Conservation (phyloP, 192 early-diverging fungal genomes). For the Backusella psychrophila region DNA sequence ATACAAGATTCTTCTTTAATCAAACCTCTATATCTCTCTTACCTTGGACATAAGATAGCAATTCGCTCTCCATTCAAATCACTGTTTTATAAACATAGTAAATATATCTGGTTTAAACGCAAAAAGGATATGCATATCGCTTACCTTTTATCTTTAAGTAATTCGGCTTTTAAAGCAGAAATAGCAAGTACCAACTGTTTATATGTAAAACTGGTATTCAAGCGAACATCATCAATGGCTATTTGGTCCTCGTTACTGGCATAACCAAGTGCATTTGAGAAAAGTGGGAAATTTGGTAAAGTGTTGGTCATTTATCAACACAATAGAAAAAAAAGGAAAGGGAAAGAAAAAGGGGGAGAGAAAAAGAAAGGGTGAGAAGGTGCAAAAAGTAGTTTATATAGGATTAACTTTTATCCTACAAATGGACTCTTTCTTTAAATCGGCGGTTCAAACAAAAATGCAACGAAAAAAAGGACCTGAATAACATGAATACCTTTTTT, state of each 20-base stretch:
- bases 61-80: constrained; percentile 32
- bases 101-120: neutral
- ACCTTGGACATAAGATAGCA: constrained; percentile 44
- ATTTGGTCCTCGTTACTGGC: constrained; percentile 17
- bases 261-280: constrained; percentile 28
- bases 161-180: constrained; percentile 15
- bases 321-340: constrained; percentile 6
- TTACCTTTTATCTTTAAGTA: constrained; percentile 29
- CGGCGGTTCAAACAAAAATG: neutral
- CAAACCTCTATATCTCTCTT: neutral
- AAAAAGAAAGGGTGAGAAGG: neutral
- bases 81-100: constrained; percentile 3
- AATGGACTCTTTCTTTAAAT: neutral
- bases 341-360: neutral
- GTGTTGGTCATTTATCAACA: neutral
- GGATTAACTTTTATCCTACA: neutral
- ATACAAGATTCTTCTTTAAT: constrained; percentile 22
- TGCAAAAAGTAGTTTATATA: neutral
- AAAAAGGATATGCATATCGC: neutral
- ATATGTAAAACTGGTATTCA: constrained; percentile 24
- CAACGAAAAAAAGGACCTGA: neutral
- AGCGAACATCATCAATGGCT: constrained; percentile 35
- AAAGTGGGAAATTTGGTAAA: constrained; percentile 37
- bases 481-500: neutral
- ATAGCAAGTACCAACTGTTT: constrained; percentile 29